phyloP scores from a whole-genome alignment of 139 green algal genomes.

The Chlamydomonas schloesseri region DNA sequence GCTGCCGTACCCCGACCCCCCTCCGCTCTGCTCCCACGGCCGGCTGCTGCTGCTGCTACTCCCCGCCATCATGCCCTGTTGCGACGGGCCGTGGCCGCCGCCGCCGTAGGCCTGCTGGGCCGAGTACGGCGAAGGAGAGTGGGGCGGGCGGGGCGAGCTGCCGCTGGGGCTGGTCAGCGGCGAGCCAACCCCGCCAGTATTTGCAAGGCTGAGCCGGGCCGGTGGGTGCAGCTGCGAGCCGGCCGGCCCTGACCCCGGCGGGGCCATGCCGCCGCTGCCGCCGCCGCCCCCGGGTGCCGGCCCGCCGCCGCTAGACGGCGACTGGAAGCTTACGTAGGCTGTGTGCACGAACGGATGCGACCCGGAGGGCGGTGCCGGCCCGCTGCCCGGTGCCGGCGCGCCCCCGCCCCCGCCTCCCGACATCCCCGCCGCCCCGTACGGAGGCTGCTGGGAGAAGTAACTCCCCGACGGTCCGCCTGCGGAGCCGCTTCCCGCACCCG shows the following conservation, averaged over 20 bases:
- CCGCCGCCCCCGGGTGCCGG: neutral
- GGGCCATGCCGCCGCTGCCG: neutral
- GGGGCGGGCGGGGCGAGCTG: too few species aligned
- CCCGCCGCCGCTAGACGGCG: neutral
- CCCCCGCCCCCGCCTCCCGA: too few species aligned
- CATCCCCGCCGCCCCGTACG: neutral
- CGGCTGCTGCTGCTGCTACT: neutral
- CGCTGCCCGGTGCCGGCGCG: too few species aligned
- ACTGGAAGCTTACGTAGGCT: constrained; percentile 5
- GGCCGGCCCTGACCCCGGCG: too few species aligned
- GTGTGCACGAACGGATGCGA: neutral
- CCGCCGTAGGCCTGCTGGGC: too few species aligned
- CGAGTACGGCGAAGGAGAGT: too few species aligned
- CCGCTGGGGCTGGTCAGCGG: neutral
- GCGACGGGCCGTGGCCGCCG: too few species aligned
- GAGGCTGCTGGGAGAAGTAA: neutral
- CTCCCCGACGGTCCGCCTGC: too few species aligned
- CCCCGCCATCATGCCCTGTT: too few species aligned
- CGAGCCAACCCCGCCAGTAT: neutral
- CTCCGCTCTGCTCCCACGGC: neutral
- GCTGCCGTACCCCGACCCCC: too few species aligned
- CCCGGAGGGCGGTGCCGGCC: too few species aligned
- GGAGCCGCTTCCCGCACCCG: too few species aligned
- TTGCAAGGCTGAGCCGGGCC: neutral
- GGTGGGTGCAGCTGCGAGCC: neutral